phyloP scores from a whole-genome alignment of 768 basidiomycete species.

The Suillus sp. region DNA sequence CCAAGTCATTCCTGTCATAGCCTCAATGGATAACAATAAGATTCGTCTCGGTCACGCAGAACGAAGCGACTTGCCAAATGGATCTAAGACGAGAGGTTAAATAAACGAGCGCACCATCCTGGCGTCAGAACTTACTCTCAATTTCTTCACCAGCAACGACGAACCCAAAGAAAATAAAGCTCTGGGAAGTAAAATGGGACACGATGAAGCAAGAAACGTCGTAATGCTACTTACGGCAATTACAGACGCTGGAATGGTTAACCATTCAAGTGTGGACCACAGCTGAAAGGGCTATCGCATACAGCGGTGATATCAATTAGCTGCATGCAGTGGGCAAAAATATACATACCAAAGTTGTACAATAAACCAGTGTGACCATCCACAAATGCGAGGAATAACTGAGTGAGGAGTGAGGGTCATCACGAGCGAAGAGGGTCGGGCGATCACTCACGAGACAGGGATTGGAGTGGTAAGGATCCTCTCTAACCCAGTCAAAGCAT shows the following conservation, averaged over 20 bases:
- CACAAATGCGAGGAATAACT: slow-evolving; percentile 72
- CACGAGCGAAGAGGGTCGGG: not conserved
- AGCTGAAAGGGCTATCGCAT: slow-evolving; percentile 64
- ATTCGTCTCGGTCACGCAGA: not conserved
- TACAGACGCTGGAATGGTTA: slow-evolving; percentile 65
- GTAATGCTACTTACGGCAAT: slow-evolving; percentile 42
- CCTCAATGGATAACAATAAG: slow-evolving; percentile 27
- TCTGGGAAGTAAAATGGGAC: slow-evolving; percentile 33
- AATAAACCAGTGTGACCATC: slow-evolving; percentile 64
- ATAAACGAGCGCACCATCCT: slow-evolving; percentile 1
- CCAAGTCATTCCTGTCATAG: slow-evolving; percentile 74
- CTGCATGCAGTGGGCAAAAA: not conserved
- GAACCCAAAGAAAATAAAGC: slow-evolving; percentile 74
- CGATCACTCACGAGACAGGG: slow-evolving; percentile 31
- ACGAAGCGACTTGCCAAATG: slow-evolving; percentile 38
- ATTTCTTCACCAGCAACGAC: slow-evolving; percentile 74
- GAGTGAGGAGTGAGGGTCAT: slow-evolving; percentile 2
- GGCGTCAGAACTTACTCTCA: slow-evolving; percentile 51
- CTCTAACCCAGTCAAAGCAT: slow-evolving; percentile 69
- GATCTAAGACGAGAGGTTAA: slow-evolving; percentile 34
- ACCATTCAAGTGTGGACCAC: slow-evolving; percentile 51
- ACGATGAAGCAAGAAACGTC: not conserved
- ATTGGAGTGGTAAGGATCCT: slow-evolving; percentile 62
- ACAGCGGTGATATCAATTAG: not conserved
- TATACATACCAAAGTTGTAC: slow-evolving; percentile 52